Evolutionary conservation across 768 basidiomycete genomes (phyloP), one percentile per base, ranked within the genome.

Genomic region (Psilocybe tampanensis): DNA sequence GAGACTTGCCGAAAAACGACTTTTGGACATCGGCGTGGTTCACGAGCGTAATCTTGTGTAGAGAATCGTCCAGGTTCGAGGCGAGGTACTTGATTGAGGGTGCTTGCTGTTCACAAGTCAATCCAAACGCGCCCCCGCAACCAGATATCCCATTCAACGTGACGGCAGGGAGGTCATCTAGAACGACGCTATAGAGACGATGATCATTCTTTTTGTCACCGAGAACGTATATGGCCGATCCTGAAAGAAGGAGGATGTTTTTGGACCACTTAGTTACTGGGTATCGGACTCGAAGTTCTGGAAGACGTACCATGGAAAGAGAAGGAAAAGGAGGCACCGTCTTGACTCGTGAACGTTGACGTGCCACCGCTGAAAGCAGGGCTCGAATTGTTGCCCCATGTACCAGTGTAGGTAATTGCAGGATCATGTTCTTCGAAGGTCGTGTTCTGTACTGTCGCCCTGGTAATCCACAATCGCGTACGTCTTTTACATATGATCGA

Each of bases 191-290:
- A 64, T 78, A 82, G 8, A 74, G 61, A 0, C 81, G 72, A 55
- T 82, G 80, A 61, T 81, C 76, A 52, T 79, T 79, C 62, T 77
- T 79, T 62, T 79, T 80, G 67, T 81, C 80, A 2, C 81, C 80
- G 36, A 78, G 73, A 13, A 80, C 70, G 52, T 77, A 79, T 23
- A 80, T 64, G 0, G 77, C 75, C 19, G 78, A 78, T 39, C 76
- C 79, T 79, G 57, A 2, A 50, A 21, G 29, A 9, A 18, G 15
- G 41, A 26, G 13, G 5, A 29, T 9, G 29, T 29, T 36, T 26
- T 47, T 36, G 24, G 41, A 17, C 23, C 21, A 8, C 39, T 47
- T 2, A 47, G 13, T 22, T 24, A 44, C 24, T 33, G 15, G 12
- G 36, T n/a, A n/a, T 47, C 13, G 36, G 11, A 3, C 43, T n/a